Conservation (phyloP, 1,284 basidiomycete species). For the Sporisorium iseilematis-ciliati region DNA sequence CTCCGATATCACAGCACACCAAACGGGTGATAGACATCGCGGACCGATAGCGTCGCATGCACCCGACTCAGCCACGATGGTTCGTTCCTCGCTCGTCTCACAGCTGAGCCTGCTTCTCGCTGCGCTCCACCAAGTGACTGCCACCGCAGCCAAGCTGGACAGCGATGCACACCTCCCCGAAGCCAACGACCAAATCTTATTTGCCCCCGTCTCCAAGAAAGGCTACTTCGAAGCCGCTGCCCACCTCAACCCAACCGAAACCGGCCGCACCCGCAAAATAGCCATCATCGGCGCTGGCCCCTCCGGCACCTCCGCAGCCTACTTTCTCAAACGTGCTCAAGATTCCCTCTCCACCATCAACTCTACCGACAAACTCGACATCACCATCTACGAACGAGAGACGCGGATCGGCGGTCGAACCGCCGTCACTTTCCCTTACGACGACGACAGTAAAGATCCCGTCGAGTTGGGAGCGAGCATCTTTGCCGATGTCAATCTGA, state of each 20-base stretch:
- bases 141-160: neutral
- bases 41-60: neutral
- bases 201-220: neutral
- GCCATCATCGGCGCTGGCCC: conserved; percentile 93
- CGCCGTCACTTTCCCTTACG: conserved; percentile 82
- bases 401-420: conserved; percentile 84
- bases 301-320: conserved; percentile 85
- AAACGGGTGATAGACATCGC: neutral
- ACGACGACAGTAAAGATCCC: conserved; percentile 74
- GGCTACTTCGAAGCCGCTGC: conserved; percentile 1
- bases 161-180: neutral
- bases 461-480: conserved; percentile 88
- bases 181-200: neutral
- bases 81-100: neutral
- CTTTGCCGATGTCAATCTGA: conserved; percentile 85
- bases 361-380: conserved; percentile 72
- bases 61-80: conserved; percentile 3
- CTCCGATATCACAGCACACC: neutral
- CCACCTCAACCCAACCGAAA: neutral
- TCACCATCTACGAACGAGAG: conserved; percentile 85
- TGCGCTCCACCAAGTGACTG: neutral
- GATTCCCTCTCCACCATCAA: conserved; percentile 23
- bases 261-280: conserved; percentile 68
- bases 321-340: conserved; percentile 79
- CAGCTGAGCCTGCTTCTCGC: conserved; percentile 12